These are phyloP conservation scores for Kodamaea kaohsiungensis DNA, from an alignment of 805 yeast genomes.

Conservation along the genomic window DNA sequence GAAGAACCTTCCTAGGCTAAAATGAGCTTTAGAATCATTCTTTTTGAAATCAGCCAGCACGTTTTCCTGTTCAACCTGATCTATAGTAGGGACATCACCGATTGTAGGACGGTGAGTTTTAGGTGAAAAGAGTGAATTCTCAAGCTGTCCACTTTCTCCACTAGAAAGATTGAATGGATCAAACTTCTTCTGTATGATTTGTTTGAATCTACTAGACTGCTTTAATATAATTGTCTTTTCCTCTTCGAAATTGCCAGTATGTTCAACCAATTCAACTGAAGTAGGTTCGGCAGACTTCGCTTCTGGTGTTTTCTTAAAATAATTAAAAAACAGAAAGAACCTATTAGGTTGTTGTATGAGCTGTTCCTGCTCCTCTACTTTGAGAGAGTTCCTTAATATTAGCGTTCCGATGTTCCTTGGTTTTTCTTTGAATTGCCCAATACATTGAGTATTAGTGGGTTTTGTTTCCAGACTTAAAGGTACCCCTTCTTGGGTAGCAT, in stretches of 20 bases:
- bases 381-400: neutral
- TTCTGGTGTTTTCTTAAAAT: slow-evolving; percentile 12
- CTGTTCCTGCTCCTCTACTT: neutral
- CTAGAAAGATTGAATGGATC: neutral
- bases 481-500: no score
- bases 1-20: neutral
- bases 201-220: neutral
- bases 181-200: neutral
- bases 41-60: neutral
- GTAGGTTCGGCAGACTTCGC: neutral
- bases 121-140: slow-evolving; percentile 28
- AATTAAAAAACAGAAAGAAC: slow-evolving; percentile 1
- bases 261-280: no score
- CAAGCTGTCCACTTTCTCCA: slow-evolving; percentile 14
- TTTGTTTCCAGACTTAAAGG: no score
- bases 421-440: slow-evolving; percentile 13
- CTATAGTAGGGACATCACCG: slow-evolving; percentile 24
- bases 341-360: neutral
- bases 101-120: slow-evolving; percentile 23
- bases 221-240: neutral
- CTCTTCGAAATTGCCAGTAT: neutral
- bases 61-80: slow-evolving; percentile 2
- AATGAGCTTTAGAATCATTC: neutral
- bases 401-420: slow-evolving; percentile 14
- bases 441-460: no score